Conservation (phyloP, 495 filamentous ascomycete genomes). For the Elasticomyces elasticus region DNA sequence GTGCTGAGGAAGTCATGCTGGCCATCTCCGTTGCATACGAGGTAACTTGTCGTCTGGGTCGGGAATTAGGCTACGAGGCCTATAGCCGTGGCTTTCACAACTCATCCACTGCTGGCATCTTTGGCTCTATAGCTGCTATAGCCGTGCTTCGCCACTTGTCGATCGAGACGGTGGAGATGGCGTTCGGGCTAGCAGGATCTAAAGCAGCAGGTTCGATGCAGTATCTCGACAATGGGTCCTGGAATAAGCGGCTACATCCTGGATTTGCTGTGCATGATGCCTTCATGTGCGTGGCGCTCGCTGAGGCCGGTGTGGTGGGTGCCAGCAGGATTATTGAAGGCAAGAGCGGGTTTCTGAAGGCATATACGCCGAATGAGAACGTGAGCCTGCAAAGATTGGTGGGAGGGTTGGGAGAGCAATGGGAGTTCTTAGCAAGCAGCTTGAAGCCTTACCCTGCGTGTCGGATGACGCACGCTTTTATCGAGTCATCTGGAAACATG, state of each 20-base stretch:
- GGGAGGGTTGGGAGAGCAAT: conserved; percentile 17
- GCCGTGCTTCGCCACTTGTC: conserved; percentile 12
- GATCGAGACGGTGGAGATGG: conserved; percentile 13
- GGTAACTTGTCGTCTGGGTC: conserved; percentile 21
- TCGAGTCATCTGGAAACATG: conserved; percentile 20
- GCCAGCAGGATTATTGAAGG: conserved; percentile 22
- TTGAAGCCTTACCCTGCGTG: conserved; percentile 27
- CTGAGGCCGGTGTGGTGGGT: conserved; percentile 22
- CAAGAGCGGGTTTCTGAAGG: conserved; percentile 24
- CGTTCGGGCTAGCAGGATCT: conserved; percentile 23
- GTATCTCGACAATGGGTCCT: conserved; percentile 26
- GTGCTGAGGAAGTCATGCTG: conserved; percentile 17
- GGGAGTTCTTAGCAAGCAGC: conserved; percentile 11
- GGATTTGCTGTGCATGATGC: conserved; percentile 27
- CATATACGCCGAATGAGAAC: conserved; percentile 20
- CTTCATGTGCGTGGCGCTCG: conserved; percentile 23
- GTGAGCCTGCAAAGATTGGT: conserved; percentile 13
- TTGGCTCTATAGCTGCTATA: conserved; percentile 22
- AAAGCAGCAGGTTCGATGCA: conserved; percentile 27
- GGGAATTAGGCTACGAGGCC: conserved; percentile 22
- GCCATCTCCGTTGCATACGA: conserved; percentile 25
- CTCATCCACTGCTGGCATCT: conserved; percentile 23
- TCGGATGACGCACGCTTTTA: conserved; percentile 25
- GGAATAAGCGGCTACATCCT: conserved; percentile 27
- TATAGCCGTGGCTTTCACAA: conserved; percentile 27